Percentiles rank a stretch among this genome's conserved stretches.
phyloP scores from a whole-genome alignment of 495 filamentous ascomycete genomes.

The Xylaria grammica region DNA sequence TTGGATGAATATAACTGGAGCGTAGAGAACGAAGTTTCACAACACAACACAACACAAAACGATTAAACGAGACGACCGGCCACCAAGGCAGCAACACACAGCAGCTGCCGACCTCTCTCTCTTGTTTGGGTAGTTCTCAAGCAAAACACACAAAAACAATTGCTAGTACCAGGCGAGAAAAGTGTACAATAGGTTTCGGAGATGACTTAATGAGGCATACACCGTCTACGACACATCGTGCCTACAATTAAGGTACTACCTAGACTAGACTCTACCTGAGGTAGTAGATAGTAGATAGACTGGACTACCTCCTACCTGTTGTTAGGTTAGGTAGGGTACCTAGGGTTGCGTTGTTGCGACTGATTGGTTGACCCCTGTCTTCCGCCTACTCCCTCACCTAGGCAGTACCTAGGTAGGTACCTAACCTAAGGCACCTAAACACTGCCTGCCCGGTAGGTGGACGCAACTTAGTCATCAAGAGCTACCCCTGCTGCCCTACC shows the following conservation, averaged over 20 bases:
- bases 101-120: slow-evolving; percentile 15
- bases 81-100: too few relatives aligned
- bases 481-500: slow-evolving; percentile 27
- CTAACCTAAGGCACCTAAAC: too few relatives aligned
- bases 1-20: neutral
- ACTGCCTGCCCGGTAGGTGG: too few relatives aligned
- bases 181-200: neutral
- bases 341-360: neutral
- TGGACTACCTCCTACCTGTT: too few relatives aligned
- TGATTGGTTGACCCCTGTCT: neutral
- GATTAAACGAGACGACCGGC: neutral
- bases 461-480: slow-evolving; percentile 30
- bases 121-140: slow-evolving; percentile 5
- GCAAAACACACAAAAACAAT: neutral
- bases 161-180: neutral
- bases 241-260: too few relatives aligned
- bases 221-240: too few relatives aligned
- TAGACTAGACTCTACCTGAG: too few relatives aligned
- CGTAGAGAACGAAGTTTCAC: slow-evolving; percentile 10
- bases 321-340: too few relatives aligned
- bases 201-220: too few relatives aligned
- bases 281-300: too few relatives aligned
- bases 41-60: slow-evolving; percentile 8
- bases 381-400: too few relatives aligned
- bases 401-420: neutral